Base-by-base conservation (phyloP, 169 alveolate species). In the Plasmodium relictum region DNA sequence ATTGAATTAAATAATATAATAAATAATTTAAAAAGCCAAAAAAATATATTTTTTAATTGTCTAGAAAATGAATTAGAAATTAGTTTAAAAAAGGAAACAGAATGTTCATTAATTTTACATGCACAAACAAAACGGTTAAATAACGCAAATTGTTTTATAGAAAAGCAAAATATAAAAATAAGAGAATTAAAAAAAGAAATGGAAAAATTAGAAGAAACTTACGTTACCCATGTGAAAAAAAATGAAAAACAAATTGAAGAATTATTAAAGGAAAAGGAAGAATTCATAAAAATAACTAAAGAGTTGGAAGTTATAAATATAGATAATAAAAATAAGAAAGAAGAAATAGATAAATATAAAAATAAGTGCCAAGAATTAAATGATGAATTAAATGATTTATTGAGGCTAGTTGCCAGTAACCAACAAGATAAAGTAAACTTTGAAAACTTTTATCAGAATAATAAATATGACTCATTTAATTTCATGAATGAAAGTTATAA, bases 21-120 rank as follows among this genome's bases (percentile, higher is more conserved):
- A 54, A 76, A 63, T 18, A 76, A 76, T 41, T 48, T 76, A 24
- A 76, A 76, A 7, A 54, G 14, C 3, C 65, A 76, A 4, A 76
- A 76, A 48, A n/a, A 18, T 5, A 45, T 76, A 14, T 76, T 63
- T 22, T 24, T 76, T n/a, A 26, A 62, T 44, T 50, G 56, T 0
- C 0, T 76, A 22, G 59, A 76, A 2, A 76, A 44, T 54, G 89
- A 76, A 37, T 48, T 76, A 48, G 69, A 76, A 22, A 24, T 39
- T 0, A 62, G 89, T 20, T 44, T 76, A 42, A 76, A 63, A 37
- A 76, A 76, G 22, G 89, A 76, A 39, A 69, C 62, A 26, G 89
- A 76, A 54, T 9, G 24, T 24, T 76, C 74, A 3, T 50, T 63
- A 14, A 22, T 62, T 50, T 62, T 76, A 22, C 68, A 76, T 44